A percentile compares a stretch with the other conserved stretches of the same genome.
phyloP scores from a whole-genome alignment of 768 basidiomycete genomes.

The Suillus cothurnatus region DNA sequence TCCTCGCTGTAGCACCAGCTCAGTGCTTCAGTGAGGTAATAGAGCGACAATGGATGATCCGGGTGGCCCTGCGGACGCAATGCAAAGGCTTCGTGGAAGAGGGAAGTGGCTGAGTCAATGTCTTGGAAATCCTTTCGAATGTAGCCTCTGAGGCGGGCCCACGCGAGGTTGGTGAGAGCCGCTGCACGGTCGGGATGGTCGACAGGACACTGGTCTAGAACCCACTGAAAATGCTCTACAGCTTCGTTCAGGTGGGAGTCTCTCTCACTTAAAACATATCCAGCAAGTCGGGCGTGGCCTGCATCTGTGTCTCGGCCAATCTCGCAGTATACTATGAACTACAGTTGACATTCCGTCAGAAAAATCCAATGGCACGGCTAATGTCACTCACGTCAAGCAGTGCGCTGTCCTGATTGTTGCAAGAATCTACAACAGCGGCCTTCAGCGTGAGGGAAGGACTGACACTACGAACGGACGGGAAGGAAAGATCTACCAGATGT shows the following conservation, averaged over 20 bases:
- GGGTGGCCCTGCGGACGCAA: neutral
- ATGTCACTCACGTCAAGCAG: neutral
- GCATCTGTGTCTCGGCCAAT: neutral
- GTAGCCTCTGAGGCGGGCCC: neutral
- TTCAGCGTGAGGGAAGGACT: neutral
- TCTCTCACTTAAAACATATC: neutral
- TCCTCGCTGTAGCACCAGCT: neutral
- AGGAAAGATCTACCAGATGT: neutral
- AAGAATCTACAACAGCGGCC: neutral
- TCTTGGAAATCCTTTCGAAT: neutral
- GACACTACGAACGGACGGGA: neutral
- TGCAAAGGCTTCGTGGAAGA: neutral
- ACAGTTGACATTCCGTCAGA: neutral
- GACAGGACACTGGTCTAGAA: neutral
- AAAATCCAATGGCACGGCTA: neutral
- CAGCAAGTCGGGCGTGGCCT: neutral
- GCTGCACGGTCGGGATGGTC: neutral
- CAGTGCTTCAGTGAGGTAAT: neutral
- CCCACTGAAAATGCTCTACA: neutral
- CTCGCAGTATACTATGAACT: neutral
- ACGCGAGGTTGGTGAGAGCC: neutral
- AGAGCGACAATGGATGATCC: neutral
- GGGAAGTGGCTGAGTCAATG: neutral
- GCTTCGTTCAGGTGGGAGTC: neutral
- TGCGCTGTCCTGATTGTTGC: neutral